Evolutionary conservation across 495 filamentous ascomycete genomes (phyloP), one percentile per base, ranked within the genome.

Genomic region (Aspergillus bertholletiae): DNA sequence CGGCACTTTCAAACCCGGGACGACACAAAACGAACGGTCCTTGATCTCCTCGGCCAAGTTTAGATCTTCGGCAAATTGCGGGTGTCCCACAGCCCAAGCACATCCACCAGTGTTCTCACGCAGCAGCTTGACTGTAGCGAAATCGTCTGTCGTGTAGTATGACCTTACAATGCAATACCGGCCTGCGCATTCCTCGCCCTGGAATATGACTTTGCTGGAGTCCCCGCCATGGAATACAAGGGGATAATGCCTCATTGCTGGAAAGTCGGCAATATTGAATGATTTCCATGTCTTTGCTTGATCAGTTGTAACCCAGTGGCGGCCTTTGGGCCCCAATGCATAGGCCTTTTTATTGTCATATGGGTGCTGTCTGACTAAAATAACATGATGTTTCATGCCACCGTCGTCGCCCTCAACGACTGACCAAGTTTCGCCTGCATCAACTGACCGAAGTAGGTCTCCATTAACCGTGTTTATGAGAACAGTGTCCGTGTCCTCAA

Each of bases 121-220:
- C 55, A 97, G 75, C 17, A 74, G 59, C 51, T 87, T 77, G 27
- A 82, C 64, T 7, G 77, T 80, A 39, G 85, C 69, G 72, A 98
- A 98, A 47, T 88, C 88, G 67, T 98, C 83, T 15, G 75, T 84
- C 2, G 94, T 97, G 63, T 96, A 97, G 66, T 80, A 86, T 20
- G 85, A 76, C 62, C 75, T 64, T 32, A 73, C 68, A 41, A 67
- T 54, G 40, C 76, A 77, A n/a, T 60, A 59, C 21, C 63, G 59
- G 11, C 71, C 56, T 0, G 53, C 57, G 51, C 92, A 96, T 48
- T 83, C 75, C 71, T 84, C 80, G 35, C 82, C 84, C 56, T 89
- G 86, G 63, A 95, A 89, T 44, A 98, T 78, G 43, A 96, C 86
- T 74, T 88, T 91, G 57, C 88, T 80, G 9, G 83, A 81, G 68